Base-by-base conservation (phyloP, 208 protist genomes). In the Trypanosoma brucei region DNA sequence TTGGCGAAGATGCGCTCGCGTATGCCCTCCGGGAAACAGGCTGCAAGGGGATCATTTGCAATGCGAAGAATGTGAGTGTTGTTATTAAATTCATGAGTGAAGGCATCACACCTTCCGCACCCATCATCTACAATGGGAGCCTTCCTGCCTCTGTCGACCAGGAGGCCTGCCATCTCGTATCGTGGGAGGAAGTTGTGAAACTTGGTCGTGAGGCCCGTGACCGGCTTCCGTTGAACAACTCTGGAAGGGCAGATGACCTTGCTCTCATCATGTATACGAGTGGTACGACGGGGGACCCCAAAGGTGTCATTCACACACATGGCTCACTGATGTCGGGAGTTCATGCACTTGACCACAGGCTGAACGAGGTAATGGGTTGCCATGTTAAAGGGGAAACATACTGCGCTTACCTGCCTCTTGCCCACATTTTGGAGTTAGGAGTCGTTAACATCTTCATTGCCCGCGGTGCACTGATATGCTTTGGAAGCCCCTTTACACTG, bases 281-380 rank as follows among this genome's bases (percentile, higher is more conserved):
- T 54, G 50, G 50, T 34, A 73, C 78, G 7, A 86, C 79, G 3
- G 89, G 89, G 0, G 77, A 87, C 45, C 74, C 84, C 3, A 91
- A 91, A 45, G 92, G 90, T 35, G 88, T 95, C 37, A 67, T 93
- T 53, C 78, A 94, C 48, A 88, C 79, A 31, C 86, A 97, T 61
- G 85, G 77, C 30, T 78, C 71, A 59, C 58, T 87, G 13, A 69
- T 68, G 4, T 39, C 72, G 1, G 70, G 75, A 11, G 70, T 85
- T 37, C 35, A 45, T n/a, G 71, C 62, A 3, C 60, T 77, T 49
- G 71, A 70, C 3, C 39, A 62, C 13, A 59, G 68, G 0, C 36
- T 70, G 22, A 39, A 34, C n/a, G 71, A 62, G 8, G 45, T 88
- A 8, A 35, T 76, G 79, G 67, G 46, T 48, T 35, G 74, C 38